Evolutionary conservation across 108 stramenopile species (phyloP), one percentile per base, ranked within the genome.

Genomic region (Chaetoceros tenuissimus): DNA sequence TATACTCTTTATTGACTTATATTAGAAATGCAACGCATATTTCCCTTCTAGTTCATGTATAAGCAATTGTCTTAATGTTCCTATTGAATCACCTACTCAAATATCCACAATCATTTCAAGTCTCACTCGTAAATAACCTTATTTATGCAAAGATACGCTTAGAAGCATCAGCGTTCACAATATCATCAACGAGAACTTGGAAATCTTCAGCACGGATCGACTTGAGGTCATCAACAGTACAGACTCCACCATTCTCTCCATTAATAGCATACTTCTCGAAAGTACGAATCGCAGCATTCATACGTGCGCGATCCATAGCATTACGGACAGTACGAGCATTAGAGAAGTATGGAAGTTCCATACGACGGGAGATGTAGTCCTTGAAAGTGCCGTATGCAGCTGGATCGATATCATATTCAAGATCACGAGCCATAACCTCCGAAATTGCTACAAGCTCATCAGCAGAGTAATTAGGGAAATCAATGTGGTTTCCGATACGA

Each of bases 401-500:
- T 0, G 63, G 51, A 48, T 83, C 71, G 62, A 94, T 87, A 48
- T 90, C 84, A 60, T 97, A 97, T 72, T 96, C 91, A 60, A 95
- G 74, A 51, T 94, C 85, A 28, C 85, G 64, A 31, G 91, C 77
- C 95, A 97, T 96, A 26, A 97, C 90, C 24, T 29, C 48, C 18
- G 94, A 92, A 69, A 98, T 96, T 46, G 85, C 75, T 25, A 94
- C 92, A 56, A 98, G 87, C 72, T 98, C 97, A 59, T 96, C 94
- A 30, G 86, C 77, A 30, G 78, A 66, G 79, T 96, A 96, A 87
- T 98, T 96, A 46, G 97, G 97, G 87, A 98, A 98, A 66, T 96
- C 94, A 67, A 98, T 92, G 91, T 96, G 96, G 92, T 96, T 96
- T 52, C 95, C 95, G 57, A 98, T 93, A 71, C 97, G 94, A 52